Base-by-base conservation (phyloP, 2,329 filamentous ascomycete species). In the Aspergillus versicolor region DNA sequence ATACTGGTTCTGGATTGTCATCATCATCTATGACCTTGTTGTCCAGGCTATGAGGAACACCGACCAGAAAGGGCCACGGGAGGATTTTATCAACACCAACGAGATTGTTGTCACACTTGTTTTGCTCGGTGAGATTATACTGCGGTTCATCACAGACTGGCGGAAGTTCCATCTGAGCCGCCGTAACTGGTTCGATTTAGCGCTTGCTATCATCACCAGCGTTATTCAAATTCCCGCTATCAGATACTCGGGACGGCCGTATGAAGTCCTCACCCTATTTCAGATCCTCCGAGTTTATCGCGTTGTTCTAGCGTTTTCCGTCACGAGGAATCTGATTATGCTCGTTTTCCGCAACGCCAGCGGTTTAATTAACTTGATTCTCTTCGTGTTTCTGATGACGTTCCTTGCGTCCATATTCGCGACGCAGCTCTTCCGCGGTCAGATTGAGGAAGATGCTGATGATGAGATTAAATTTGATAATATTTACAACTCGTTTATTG, bases 331-430 rank as follows among this genome's bases (percentile, higher is more conserved):
- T 61, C 83, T 99, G 52, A 94, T 99, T 69, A 80, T 82, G 63
- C 82, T 95, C 34, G 94, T 99, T 3, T 82, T 99, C 59, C 89
- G 94, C 60, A 97, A 97, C 70, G 88, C 92, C 4, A 85, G 88
- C 44, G 95, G 95, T 89, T 88, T 99, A 60, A 84, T 90, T 40
- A 99, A 99, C 70, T 79, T 99, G 60, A 95, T 99, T 77, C 80
- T 97, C 17, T 99, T 99, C 71, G 92, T 99, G 67, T 96, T 97
- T 70, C 81, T 99, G 51, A 90, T 97, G 69, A 97, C 92, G 0
- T 97, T 96, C 68, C 81, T 99, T 45, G 90, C 92, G 65, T 89
- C 94, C 3, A 96, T 99, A 57, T 92, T 99, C 66, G 94, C 94
- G 6, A 86, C 89, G 1, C 93, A 99, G 72, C 84, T 99, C 4